Conservation (phyloP, 208 protist genomes). For the Endotrypanum monterogeii region DNA sequence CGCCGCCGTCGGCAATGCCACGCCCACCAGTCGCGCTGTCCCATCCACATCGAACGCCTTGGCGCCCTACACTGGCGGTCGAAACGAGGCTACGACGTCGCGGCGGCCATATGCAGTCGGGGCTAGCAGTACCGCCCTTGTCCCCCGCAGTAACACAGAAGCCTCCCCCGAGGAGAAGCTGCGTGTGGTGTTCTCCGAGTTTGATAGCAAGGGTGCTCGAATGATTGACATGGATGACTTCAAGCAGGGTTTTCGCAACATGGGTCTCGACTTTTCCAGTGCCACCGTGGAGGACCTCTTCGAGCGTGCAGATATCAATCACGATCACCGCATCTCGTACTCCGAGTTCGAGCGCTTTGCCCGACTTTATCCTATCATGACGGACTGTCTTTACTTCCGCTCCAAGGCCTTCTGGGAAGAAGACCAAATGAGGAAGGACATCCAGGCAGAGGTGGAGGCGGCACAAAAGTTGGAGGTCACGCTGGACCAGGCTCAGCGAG, state of each 20-base stretch:
- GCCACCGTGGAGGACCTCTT: conserved; percentile 92
- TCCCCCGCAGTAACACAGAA: conserved; percentile 51
- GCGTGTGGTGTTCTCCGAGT: conserved; percentile 86
- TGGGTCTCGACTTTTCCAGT: conserved; percentile 85
- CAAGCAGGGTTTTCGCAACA: conserved; percentile 75
- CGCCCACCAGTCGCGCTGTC: conserved; percentile 19
- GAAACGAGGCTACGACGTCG: conserved; percentile 44
- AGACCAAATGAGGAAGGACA: conserved; percentile 83
- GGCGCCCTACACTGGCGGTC: conserved; percentile 64
- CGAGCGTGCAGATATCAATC: conserved; percentile 83
- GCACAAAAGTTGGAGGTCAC: conserved; percentile 60
- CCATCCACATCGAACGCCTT: conserved; percentile 42
- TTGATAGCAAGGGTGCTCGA: conserved; percentile 81
- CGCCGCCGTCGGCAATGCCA: conserved; percentile 12
- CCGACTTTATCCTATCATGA: conserved; percentile 90
- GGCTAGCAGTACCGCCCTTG: conserved; percentile 51
- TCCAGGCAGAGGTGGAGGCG: conserved; percentile 77
- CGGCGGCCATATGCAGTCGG: conserved; percentile 36
- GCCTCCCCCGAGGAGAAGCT: conserved; percentile 88
- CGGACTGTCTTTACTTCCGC: conserved; percentile 90
- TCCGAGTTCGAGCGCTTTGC: conserved; percentile 92
- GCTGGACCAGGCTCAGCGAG: conserved; percentile 61
- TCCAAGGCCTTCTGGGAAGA: conserved; percentile 93
- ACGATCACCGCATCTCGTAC: conserved; percentile 82
- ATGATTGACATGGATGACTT: conserved; percentile 84